These are phyloP conservation scores for Opeltia flavorubescens DNA, from an alignment of 495 filamentous ascomycete genomes.

Conservation along the genomic window DNA sequence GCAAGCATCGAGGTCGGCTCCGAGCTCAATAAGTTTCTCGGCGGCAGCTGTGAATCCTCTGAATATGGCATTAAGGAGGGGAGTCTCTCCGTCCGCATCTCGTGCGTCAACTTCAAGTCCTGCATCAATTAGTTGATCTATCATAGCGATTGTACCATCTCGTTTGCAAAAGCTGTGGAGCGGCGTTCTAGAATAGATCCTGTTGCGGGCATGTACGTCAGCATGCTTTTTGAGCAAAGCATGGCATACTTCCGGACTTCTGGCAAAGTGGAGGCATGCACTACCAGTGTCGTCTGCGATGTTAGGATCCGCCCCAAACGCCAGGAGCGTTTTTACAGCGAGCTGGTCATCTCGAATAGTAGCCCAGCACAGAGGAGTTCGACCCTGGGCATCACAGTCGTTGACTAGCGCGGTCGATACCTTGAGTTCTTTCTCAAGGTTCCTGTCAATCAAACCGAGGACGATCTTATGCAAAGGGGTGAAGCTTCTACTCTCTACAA, in stretches of 20 bases:
- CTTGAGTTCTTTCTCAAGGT: constrained; percentile 3
- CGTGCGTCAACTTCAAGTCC: constrained; percentile 6
- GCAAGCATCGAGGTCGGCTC: constrained; percentile 7
- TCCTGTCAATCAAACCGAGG: constrained; percentile 2
- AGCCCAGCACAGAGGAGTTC: constrained; percentile 12
- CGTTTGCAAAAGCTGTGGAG: constrained; percentile 2
- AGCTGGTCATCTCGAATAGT: constrained; percentile 4
- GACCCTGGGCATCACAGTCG: constrained; percentile 2
- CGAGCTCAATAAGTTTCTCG: constrained; percentile 7
- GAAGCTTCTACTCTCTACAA: constrained; percentile 1
- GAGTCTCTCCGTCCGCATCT: constrained; percentile 9
- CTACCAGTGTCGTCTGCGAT: constrained; percentile 5
- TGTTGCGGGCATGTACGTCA: constrained; percentile 1
- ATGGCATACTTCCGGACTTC: neutral
- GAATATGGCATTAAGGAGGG: constrained; percentile 9
- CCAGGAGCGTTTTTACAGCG: constrained; percentile 10
- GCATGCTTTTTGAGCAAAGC: neutral
- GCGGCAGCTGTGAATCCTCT: neutral
- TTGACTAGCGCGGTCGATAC: constrained; percentile 4
- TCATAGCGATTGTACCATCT: neutral
- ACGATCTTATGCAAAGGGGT: constrained; percentile 9
- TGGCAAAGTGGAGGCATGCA: constrained; percentile 6
- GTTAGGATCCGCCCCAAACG: constrained; percentile 13
- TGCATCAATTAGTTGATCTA: constrained; percentile 4
- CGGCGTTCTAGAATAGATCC: constrained; percentile 1